Conservation (phyloP, 169 alveolate genomes). For the Perkinsus marinus region DNA sequence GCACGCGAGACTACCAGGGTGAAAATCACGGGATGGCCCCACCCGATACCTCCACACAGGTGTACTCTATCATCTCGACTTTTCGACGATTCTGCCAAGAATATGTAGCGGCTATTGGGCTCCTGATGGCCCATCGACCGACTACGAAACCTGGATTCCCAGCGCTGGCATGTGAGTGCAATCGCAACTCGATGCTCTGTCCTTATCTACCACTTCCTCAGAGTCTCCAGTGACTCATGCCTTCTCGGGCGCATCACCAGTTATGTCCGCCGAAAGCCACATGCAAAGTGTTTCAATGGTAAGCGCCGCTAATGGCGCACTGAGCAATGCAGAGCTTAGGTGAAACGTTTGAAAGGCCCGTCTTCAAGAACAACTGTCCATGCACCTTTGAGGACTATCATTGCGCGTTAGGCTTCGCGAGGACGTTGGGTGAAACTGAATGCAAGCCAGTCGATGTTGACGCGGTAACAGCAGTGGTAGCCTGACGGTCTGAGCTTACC, state of each 20-base stretch:
- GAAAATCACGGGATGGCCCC: background rate
- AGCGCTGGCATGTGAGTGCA: conserved; percentile 32
- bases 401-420: conserved; percentile 81
- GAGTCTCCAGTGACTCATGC: conserved; percentile 29
- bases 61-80: conserved; percentile 70
- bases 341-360: conserved; percentile 68
- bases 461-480: conserved; percentile 26
- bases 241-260: conserved; percentile 73
- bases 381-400: conserved; percentile 86
- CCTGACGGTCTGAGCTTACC: background rate
- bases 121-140: conserved; percentile 71
- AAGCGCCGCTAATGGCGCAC: background rate
- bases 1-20: conserved; percentile 39
- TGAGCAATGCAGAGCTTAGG: background rate
- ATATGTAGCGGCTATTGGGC: conserved; percentile 73
- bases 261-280: conserved; percentile 76
- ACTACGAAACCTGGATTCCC: conserved; percentile 88
- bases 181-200: too few species aligned
- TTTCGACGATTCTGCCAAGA: conserved; percentile 72
- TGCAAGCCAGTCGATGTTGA: conserved; percentile 56
- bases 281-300: conserved; percentile 88
- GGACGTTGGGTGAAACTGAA: conserved; percentile 56
- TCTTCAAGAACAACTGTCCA: conserved; percentile 57
- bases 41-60: conserved; percentile 38
- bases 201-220: too few species aligned